These are phyloP conservation scores for Ganoderma meredithae DNA, from an alignment of 1,284 basidiomycete genomes.

Conservation along the genomic window DNA sequence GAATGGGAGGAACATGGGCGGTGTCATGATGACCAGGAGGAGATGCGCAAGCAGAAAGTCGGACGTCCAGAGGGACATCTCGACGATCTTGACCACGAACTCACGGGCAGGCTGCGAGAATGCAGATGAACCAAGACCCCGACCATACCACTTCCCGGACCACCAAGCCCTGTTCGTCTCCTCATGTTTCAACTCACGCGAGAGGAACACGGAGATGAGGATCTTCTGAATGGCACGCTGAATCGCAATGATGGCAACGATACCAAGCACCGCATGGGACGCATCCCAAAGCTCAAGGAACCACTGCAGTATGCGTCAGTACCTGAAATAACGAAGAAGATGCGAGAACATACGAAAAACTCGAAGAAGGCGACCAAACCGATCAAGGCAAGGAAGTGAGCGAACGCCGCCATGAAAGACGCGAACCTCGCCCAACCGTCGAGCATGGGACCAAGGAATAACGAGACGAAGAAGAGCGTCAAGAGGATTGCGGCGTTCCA, in stretches of 20 bases:
- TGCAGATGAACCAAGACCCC: slow-evolving; percentile 86
- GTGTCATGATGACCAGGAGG: slow-evolving; percentile 85
- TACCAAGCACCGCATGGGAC: slow-evolving; percentile 90
- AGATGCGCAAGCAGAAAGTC: slow-evolving; percentile 89
- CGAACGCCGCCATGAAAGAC: slow-evolving; percentile 89
- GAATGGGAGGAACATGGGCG: slow-evolving; percentile 88
- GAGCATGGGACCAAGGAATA: slow-evolving; percentile 93
- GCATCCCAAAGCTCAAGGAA: slow-evolving; percentile 97
- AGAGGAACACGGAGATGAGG: slow-evolving; percentile 91
- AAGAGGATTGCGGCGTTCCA: slow-evolving; percentile 95
- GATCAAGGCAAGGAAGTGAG: slow-evolving; percentile 81
- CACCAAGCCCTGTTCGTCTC: slow-evolving; percentile 98
- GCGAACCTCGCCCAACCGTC: slow-evolving; percentile 89
- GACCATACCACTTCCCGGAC: slow-evolving; percentile 98
- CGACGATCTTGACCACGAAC: slow-evolving; percentile 96
- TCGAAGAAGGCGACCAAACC: slow-evolving; percentile 93
- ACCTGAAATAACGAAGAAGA: background rate
- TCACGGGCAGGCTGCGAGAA: slow-evolving; percentile 95
- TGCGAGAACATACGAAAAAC: slow-evolving; percentile 76
- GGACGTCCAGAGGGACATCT: slow-evolving; percentile 93
- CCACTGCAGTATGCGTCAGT: slow-evolving; percentile 64
- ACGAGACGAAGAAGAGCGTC: slow-evolving; percentile 87
- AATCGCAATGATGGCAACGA: slow-evolving; percentile 86
- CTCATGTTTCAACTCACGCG: slow-evolving; percentile 96
- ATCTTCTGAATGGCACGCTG: slow-evolving; percentile 94